Evolutionary conservation across 2,329 filamentous ascomycete genomes (phyloP).

Genomic region (Xylariales sp.): DNA sequence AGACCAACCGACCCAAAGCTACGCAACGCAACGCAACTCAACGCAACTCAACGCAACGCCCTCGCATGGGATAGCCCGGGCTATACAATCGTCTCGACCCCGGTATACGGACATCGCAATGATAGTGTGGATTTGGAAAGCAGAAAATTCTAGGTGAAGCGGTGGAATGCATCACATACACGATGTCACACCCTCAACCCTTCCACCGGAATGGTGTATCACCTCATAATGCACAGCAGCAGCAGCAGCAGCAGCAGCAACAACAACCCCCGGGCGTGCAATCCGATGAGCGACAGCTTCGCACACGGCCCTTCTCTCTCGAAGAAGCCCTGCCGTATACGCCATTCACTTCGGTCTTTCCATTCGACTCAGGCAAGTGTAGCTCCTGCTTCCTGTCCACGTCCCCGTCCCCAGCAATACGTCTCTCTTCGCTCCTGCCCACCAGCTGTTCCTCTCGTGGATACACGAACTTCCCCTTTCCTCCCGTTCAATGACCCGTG

Average conservation of each 20-base stretch:
- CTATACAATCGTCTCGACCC: slow-evolving; percentile 14
- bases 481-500: neutral
- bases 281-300: slow-evolving; percentile 38
- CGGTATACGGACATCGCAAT: slow-evolving; percentile 34
- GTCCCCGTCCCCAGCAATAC: slow-evolving; percentile 13
- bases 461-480: neutral
- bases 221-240: slow-evolving; percentile 38
- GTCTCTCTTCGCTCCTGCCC: slow-evolving; percentile 14
- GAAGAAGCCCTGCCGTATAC: slow-evolving; percentile 85
- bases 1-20: neutral
- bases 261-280: slow-evolving; percentile 18
- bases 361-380: slow-evolving; percentile 77
- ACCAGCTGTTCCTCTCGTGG: neutral
- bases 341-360: slow-evolving; percentile 82
- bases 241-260: slow-evolving; percentile 19
- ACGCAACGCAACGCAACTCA: neutral
- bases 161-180: slow-evolving; percentile 36
- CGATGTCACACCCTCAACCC: slow-evolving; percentile 45
- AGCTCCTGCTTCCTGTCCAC: slow-evolving; percentile 28
- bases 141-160: slow-evolving; percentile 34
- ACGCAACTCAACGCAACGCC: neutral
- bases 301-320: slow-evolving; percentile 67
- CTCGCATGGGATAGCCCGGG: slow-evolving; percentile 23
- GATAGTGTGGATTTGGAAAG: slow-evolving; percentile 30
- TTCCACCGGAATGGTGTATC: slow-evolving; percentile 45